A percentile compares a stretch with the other conserved stretches of the same genome.
These are phyloP conservation scores for Stramenopiles sp. DNA, from an alignment of 352 stramenopile species.

Conservation along the genomic window DNA sequence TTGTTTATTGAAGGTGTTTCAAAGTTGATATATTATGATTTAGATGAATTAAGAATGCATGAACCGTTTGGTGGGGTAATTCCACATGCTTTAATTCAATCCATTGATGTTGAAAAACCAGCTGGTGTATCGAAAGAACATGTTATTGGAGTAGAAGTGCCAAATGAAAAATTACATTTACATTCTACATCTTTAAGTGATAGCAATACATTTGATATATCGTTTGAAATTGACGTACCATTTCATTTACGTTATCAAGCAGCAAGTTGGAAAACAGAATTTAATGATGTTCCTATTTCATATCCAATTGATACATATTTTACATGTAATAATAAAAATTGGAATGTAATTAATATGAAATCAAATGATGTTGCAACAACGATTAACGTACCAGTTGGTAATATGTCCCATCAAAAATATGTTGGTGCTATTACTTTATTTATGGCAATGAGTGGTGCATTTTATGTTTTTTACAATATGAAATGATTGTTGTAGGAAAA, in stretches of 20 bases:
- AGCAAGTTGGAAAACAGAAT: neutral
- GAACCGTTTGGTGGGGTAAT: neutral
- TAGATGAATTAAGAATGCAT: neutral
- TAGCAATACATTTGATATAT: neutral
- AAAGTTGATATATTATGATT: neutral
- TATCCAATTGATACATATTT: neutral
- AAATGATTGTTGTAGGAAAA: too few species aligned
- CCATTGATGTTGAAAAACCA: neutral
- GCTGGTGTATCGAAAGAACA: neutral
- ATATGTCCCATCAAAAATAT: neutral
- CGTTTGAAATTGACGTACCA: neutral
- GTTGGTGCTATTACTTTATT: neutral
- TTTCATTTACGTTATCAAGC: neutral
- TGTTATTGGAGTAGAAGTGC: neutral
- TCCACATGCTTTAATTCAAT: neutral
- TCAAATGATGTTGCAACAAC: neutral
- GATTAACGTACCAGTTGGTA: neutral
- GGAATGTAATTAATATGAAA: neutral
- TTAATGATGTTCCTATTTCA: neutral
- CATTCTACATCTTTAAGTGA: too few species aligned
- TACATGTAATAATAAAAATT: neutral
- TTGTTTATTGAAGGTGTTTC: neutral
- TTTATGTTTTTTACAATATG: neutral
- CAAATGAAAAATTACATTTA: too few species aligned
- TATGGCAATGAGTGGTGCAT: neutral